Evolutionary conservation across 768 basidiomycete species (phyloP), one percentile per base, ranked within the genome.

Genomic region (Tremella mesenterica): DNA sequence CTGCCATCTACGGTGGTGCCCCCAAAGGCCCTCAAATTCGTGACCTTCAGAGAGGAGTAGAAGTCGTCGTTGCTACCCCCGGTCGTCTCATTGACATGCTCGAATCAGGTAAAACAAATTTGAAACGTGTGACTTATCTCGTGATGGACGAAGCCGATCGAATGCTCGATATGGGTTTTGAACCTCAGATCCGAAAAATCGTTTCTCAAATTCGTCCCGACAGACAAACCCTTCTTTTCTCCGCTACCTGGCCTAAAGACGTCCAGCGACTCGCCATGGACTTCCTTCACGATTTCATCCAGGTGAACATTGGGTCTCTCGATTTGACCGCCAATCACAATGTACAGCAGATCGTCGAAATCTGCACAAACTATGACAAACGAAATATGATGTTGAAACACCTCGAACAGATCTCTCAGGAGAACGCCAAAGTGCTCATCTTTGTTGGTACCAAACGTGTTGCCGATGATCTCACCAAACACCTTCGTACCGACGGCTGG

Each of bases 121-220:
- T 99, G 49, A 87, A 87, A 53, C 85, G 95, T 36, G 80, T 99
- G 52, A 99, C 95, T 20, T 99, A 97, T 75, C 81, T 99, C 34
- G 95, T 99, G 70, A 88, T 99, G 84, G 95, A 99, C 69, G 95
- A 99, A 75, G 95, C 95, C 41, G 95, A 99, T 78, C 88, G 95
- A 69, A 99, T 99, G 95, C 81, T 99, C 59, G 95, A 99, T 78
- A 99, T 99, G 95, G 95, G 95, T 79, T 99, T 99, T 77, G 95
- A 99, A 77, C 95, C 95, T 49, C 95, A 99, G 74, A 97, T 99
- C 71, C 81, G 92, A 71, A 97, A 97, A 77, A 96, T 99, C 60
- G 88, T 97, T 61, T 79, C 84, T 63, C 95, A 99, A 75, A 92
- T 99, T 69, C 84, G 95, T 34, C 95, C 95, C 38, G 95, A 99